Evolutionary conservation across 2,329 filamentous ascomycete species (phyloP).

Genomic region (Cladosporium sp.): DNA sequence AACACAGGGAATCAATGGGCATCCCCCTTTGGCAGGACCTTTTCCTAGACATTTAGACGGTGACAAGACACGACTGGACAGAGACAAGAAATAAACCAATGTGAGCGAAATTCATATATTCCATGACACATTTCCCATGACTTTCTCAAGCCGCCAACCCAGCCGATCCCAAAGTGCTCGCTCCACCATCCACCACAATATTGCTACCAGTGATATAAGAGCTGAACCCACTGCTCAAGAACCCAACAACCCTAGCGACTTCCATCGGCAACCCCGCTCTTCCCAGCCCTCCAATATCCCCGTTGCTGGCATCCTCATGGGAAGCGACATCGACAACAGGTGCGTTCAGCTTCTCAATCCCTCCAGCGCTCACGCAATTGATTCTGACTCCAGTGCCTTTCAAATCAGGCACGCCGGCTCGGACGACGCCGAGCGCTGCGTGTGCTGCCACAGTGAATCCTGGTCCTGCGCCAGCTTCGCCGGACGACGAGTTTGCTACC

Average conservation of each 20-base stretch:
- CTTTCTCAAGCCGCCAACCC: conserved; percentile 15
- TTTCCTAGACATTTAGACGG: too few relatives aligned
- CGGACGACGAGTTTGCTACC: conserved; percentile 47
- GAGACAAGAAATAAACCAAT: too few relatives aligned
- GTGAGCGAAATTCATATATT: too few relatives aligned
- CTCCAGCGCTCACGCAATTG: conserved; percentile 48
- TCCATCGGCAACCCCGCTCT: conserved; percentile 54
- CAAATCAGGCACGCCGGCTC: conserved; percentile 52
- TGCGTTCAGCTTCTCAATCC: conserved; percentile 46
- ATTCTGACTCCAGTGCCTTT: conserved; percentile 57
- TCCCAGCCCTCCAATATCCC: conserved; percentile 53
- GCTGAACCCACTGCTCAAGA: conserved; percentile 58
- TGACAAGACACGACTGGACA: too few relatives aligned
- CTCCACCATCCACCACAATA: conserved; percentile 58
- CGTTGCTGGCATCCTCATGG: conserved; percentile 38
- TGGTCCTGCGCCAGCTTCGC: conserved; percentile 56
- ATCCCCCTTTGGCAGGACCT: too few relatives aligned
- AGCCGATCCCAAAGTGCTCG: conserved; percentile 34
- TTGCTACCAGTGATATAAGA: conserved; percentile 60
- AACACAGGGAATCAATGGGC: too few relatives aligned
- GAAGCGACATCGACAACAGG: conserved; percentile 43
- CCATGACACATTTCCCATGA: too few relatives aligned
- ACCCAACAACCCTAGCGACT: conserved; percentile 57
- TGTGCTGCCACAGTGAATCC: conserved; percentile 58
- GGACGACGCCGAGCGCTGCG: conserved; percentile 57